phyloP scores from a whole-genome alignment of 1,139 yeast species.

The Pichia sp. region DNA sequence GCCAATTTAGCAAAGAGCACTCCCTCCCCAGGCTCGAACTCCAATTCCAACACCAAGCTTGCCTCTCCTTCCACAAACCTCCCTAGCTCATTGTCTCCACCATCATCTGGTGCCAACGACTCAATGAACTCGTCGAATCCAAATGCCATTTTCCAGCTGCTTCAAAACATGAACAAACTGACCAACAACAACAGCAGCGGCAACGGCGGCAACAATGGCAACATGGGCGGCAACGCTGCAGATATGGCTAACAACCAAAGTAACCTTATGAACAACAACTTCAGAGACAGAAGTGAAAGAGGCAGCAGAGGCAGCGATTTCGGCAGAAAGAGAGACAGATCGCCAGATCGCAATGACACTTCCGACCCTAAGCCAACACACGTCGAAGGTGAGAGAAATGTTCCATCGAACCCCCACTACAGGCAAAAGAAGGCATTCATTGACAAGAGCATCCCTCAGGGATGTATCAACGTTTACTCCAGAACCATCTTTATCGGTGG shows the following conservation, averaged over 20 bases:
- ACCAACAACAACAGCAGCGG: conserved; percentile 9
- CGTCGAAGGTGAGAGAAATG: conserved; percentile 53
- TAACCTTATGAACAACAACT: conserved; percentile 8
- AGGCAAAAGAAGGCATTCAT: conserved; percentile 67
- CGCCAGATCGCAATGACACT: conserved; percentile 47
- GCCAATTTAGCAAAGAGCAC: conserved; percentile 45
- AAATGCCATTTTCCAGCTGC: conserved; percentile 44
- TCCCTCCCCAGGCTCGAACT: conserved; percentile 25
- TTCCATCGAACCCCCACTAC: conserved; percentile 67
- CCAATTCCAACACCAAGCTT: conserved; percentile 24
- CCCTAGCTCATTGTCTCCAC: conserved; percentile 9
- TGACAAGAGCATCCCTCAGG: conserved; percentile 72
- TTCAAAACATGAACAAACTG: conserved; percentile 35
- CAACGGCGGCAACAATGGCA: background rate
- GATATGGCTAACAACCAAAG: background rate
- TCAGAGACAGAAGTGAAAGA: conserved; percentile 27
- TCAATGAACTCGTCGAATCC: conserved; percentile 31
- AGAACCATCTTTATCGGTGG: conserved; percentile 95
- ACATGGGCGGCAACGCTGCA: background rate
- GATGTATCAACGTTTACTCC: conserved; percentile 75
- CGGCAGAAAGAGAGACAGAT: conserved; percentile 54
- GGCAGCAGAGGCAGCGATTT: conserved; percentile 26
- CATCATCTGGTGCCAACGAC: conserved; percentile 28
- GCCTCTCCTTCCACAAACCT: conserved; percentile 15
- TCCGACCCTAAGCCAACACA: conserved; percentile 31